phyloP scores from a whole-genome alignment of 306 rosid genomes.

The Malus orientalis region DNA sequence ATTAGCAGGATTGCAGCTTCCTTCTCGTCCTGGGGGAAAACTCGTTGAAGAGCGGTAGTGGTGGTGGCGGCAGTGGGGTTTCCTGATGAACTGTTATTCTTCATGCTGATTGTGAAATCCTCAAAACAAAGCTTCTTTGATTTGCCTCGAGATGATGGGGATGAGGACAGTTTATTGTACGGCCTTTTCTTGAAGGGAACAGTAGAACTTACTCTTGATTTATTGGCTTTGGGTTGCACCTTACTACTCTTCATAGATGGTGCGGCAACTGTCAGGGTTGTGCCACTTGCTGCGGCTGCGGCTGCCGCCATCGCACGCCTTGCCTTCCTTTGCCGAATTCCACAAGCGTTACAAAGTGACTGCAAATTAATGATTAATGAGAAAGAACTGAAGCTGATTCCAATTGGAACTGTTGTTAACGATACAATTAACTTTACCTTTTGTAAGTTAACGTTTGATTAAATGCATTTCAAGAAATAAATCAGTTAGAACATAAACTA shows the following conservation, averaged over 20 bases:
- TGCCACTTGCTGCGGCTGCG: slow-evolving; percentile 45
- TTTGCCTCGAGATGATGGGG: slow-evolving; percentile 14
- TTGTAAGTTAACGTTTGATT: background rate
- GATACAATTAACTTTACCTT: background rate
- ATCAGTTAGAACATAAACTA: background rate
- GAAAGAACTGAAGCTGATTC: background rate
- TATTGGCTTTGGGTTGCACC: slow-evolving; percentile 29
- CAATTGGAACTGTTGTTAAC: background rate
- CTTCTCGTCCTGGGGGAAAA: slow-evolving; percentile 93
- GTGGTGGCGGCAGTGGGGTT: background rate
- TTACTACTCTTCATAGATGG: slow-evolving; percentile 20
- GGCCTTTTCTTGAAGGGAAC: slow-evolving; percentile 39
- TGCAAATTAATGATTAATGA: slow-evolving; percentile 6
- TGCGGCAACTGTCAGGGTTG: slow-evolving; percentile 18
- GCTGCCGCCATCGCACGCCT: slow-evolving; percentile 78
- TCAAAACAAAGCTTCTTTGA: slow-evolving; percentile 44
- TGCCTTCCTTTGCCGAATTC: slow-evolving; percentile 92
- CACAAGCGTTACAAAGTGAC: slow-evolving; percentile 96
- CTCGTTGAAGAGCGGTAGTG: slow-evolving; percentile 45
- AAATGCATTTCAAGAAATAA: background rate
- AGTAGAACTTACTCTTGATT: slow-evolving; percentile 6
- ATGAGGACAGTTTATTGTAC: slow-evolving; percentile 10
- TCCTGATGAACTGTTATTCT: slow-evolving; percentile 18
- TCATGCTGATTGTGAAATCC: slow-evolving; percentile 48
- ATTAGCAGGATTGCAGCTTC: slow-evolving; percentile 91